phyloP scores from a whole-genome alignment of 2,329 filamentous ascomycete species.

The Microcyclospora tardicrescens region DNA sequence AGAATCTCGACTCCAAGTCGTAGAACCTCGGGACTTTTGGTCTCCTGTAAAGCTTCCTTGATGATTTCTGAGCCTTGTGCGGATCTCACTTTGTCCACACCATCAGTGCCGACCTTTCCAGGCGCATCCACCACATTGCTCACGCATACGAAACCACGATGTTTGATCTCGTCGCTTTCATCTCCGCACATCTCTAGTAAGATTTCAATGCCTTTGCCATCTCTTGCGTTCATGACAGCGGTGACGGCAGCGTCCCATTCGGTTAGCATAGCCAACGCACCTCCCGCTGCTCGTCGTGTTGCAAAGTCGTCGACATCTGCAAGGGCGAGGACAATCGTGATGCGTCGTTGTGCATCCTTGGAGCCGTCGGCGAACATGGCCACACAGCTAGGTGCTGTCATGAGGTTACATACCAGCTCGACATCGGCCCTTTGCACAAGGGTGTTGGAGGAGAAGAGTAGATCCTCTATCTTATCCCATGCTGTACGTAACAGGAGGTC shows the following conservation, averaged over 20 bases:
- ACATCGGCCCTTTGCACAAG: slow-evolving; percentile 71
- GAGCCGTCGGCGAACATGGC: slow-evolving; percentile 56
- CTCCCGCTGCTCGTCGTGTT: slow-evolving; percentile 73
- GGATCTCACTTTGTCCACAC: slow-evolving; percentile 45
- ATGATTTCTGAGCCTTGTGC: slow-evolving; percentile 52
- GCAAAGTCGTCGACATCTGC: slow-evolving; percentile 71
- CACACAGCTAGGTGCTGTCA: slow-evolving; percentile 54
- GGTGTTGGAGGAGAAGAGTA: slow-evolving; percentile 64
- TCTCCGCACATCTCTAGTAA: slow-evolving; percentile 71
- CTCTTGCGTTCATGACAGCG: slow-evolving; percentile 49
- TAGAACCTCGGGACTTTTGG: slow-evolving; percentile 52
- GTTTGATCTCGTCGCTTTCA: slow-evolving; percentile 49
- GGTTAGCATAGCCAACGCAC: slow-evolving; percentile 74
- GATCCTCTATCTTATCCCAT: slow-evolving; percentile 68
- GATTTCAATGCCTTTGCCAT: slow-evolving; percentile 52
- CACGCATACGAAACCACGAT: slow-evolving; percentile 54
- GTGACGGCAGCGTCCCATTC: slow-evolving; percentile 62
- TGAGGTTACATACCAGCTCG: slow-evolving; percentile 85
- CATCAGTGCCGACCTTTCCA: slow-evolving; percentile 50
- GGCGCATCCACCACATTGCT: slow-evolving; percentile 57
- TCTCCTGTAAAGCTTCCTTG: slow-evolving; percentile 55
- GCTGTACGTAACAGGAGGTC: slow-evolving; percentile 58
- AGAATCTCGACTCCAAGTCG: slow-evolving; percentile 59
- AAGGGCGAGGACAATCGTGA: slow-evolving; percentile 77
- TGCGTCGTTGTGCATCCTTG: slow-evolving; percentile 54